These are phyloP conservation scores for Boletales sp. DNA, from an alignment of 768 basidiomycete species.

Conservation along the genomic window DNA sequence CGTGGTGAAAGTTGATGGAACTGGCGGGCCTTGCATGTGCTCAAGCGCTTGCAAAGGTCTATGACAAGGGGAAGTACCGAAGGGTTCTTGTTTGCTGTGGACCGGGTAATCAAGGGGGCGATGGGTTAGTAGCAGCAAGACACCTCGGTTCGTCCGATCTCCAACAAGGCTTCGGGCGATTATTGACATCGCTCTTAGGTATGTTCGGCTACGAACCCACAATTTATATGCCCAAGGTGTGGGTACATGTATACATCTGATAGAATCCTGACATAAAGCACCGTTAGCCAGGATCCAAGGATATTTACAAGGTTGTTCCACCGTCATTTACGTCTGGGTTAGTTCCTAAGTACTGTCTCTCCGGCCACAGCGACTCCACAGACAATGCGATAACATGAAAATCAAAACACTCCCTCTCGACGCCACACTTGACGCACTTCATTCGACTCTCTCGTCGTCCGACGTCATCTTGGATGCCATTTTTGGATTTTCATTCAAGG, in stretches of 20 bases:
- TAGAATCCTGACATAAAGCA: not conserved
- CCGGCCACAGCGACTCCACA: constrained; percentile 61
- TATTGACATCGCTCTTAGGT: constrained; percentile 39
- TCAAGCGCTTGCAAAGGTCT: constrained; percentile 78
- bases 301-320: constrained; percentile 72
- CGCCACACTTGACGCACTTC: constrained; percentile 43
- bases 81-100: constrained; percentile 94
- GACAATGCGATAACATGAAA: constrained; percentile 85
- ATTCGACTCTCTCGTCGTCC: constrained; percentile 48
- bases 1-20: constrained; percentile 76
- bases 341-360: not conserved
- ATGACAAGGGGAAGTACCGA: constrained; percentile 60
- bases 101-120: constrained; percentile 96
- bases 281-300: constrained; percentile 83
- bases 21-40: constrained; percentile 94
- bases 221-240: constrained; percentile 92
- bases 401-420: constrained; percentile 67
- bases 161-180: not conserved
- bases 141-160: constrained; percentile 65
- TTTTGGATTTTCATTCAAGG: constrained; percentile 97
- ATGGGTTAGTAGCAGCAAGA: constrained; percentile 93
- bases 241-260: not conserved
- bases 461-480: constrained; percentile 94
- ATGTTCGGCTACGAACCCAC: constrained; percentile 91
- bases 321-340: not conserved